Conservation (phyloP, 306 rosid genomes). For the Ceratonia siliqua region DNA sequence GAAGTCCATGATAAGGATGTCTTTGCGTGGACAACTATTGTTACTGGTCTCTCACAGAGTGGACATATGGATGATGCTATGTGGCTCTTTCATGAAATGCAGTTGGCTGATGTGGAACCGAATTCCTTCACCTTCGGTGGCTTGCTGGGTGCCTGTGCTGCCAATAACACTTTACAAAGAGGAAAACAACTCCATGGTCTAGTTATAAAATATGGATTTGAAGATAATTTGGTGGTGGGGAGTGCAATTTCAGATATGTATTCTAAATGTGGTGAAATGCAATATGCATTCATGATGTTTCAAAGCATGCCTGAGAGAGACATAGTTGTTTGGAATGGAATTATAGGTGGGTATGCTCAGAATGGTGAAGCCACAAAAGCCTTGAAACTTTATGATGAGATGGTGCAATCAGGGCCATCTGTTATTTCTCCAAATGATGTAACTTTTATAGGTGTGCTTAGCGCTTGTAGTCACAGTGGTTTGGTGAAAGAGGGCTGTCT, state of each 20-base stretch:
- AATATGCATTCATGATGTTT: neutral
- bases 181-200: slow-evolving; percentile 22
- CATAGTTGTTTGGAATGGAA: slow-evolving; percentile 13
- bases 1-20: neutral
- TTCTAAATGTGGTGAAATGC: slow-evolving; percentile 23
- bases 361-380: slow-evolving; percentile 24
- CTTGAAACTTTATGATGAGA: slow-evolving; percentile 6
- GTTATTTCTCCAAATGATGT: slow-evolving; percentile 22
- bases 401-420: slow-evolving; percentile 5
- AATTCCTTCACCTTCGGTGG: slow-evolving; percentile 23
- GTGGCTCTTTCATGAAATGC: slow-evolving; percentile 24
- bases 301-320: slow-evolving; percentile 15
- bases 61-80: neutral
- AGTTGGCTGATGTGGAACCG: slow-evolving; percentile 8
- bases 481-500: slow-evolving; percentile 38
- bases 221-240: neutral
- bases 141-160: neutral
- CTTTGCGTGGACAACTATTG: slow-evolving; percentile 18
- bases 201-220: slow-evolving; percentile 4
- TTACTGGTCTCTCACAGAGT: slow-evolving; percentile 26
- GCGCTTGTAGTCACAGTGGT: slow-evolving; percentile 43
- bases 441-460: slow-evolving; percentile 35
- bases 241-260: slow-evolving; percentile 23
- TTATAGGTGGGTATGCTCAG: slow-evolving; percentile 23
- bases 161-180: neutral